phyloP scores from a whole-genome alignment of 495 filamentous ascomycete species.

The Annulohypoxylon nitens region DNA sequence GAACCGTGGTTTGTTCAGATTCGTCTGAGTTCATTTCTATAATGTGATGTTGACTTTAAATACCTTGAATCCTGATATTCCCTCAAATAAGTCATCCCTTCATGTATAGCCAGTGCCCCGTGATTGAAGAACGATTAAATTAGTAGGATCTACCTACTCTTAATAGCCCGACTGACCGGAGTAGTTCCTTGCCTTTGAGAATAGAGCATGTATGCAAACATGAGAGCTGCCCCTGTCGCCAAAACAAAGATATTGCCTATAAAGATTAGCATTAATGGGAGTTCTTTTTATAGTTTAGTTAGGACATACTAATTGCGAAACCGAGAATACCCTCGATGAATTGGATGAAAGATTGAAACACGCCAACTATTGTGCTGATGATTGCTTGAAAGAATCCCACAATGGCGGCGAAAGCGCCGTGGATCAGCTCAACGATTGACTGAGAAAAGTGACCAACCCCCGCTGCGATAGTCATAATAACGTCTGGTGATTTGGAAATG shows the following conservation, averaged over 20 bases:
- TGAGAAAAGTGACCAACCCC: conserved; percentile 52
- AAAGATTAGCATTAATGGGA: conserved; percentile 3
- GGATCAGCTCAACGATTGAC: conserved; percentile 54
- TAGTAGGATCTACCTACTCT: conserved; percentile 34
- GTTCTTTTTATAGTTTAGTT: not conserved
- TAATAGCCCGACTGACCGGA: conserved; percentile 36
- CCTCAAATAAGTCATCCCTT: not conserved
- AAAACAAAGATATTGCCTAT: conserved; percentile 66
- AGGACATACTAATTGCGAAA: conserved; percentile 55
- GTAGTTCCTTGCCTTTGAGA: conserved; percentile 52
- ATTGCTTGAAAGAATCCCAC: conserved; percentile 52
- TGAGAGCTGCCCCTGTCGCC: conserved; percentile 59
- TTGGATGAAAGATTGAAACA: conserved; percentile 49
- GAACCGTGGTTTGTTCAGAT: no score
- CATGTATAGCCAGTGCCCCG: not conserved
- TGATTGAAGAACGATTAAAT: not conserved
- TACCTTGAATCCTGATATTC: no score
- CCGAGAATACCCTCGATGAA: conserved; percentile 56
- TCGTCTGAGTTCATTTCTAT: no score
- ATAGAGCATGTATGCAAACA: conserved; percentile 59
- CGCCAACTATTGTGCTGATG: conserved; percentile 52
- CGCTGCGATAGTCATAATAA: conserved; percentile 53
- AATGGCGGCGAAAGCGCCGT: conserved; percentile 41
- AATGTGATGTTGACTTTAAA: no score
- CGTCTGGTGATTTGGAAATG: not conserved